A percentile compares a stretch with the other conserved stretches of the same genome.
Evolutionary conservation across 2,329 filamentous ascomycete genomes (phyloP).

Genomic region (Aspergillus versicolor): DNA sequence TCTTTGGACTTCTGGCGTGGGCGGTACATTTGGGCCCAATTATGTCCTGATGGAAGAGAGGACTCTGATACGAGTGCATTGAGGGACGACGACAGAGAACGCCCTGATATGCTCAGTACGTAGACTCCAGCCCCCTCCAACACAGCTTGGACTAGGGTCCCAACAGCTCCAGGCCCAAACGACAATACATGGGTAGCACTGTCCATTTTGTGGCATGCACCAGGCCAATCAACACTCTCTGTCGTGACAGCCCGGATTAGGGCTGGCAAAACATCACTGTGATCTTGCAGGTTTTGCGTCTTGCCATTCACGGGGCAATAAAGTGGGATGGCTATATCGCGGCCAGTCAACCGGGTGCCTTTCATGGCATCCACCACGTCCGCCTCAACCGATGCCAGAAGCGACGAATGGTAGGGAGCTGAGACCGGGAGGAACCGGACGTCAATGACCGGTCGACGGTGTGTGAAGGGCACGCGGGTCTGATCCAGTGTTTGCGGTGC

Average conservation of each 20-base stretch:
- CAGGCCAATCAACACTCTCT: not conserved
- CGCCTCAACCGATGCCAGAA: slow-evolving; percentile 26
- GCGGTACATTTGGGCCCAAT: not conserved
- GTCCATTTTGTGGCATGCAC: not conserved
- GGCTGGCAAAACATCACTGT: not conserved
- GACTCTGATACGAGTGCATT: not conserved
- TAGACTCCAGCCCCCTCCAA: not conserved
- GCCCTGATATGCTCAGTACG: not conserved
- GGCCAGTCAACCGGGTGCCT: slow-evolving; percentile 15
- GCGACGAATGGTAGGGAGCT: slow-evolving; percentile 39
- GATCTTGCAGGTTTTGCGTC: not conserved
- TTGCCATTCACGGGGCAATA: not conserved
- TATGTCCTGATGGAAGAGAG: no score
- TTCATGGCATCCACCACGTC: slow-evolving; percentile 17
- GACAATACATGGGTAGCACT: not conserved
- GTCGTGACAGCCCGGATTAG: not conserved
- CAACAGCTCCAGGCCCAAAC: not conserved
- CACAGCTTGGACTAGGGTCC: not conserved
- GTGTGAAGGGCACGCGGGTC: slow-evolving; percentile 30
- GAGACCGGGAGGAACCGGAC: slow-evolving; percentile 40
- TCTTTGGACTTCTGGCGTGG: not conserved
- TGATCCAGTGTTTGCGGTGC: not conserved
- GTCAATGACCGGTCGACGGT: slow-evolving; percentile 27
- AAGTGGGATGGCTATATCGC: slow-evolving; percentile 21
- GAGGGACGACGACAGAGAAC: not conserved